Conservation (phyloP, 2,329 filamentous ascomycete genomes). For the Sporothrix euskadiensis region DNA sequence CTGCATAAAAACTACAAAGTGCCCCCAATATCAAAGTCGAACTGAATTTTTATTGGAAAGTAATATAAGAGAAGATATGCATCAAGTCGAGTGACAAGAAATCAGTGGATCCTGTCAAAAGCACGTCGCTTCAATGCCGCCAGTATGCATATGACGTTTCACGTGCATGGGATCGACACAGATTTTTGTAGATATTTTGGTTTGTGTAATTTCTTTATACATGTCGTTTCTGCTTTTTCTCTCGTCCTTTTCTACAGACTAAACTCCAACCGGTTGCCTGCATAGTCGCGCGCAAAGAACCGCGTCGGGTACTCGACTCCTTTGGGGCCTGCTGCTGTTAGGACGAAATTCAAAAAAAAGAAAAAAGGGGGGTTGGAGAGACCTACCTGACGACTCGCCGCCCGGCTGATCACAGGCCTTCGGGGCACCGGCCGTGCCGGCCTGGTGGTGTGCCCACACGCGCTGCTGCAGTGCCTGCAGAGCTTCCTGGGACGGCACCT, state of each 20-base stretch:
- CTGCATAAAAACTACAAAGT: neutral
- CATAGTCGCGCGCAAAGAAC: slow-evolving; percentile 63
- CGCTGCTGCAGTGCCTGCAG: slow-evolving; percentile 49
- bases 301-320: slow-evolving; percentile 61
- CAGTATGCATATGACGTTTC: no score
- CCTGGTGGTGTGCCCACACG: slow-evolving; percentile 54
- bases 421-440: slow-evolving; percentile 53
- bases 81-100: no score
- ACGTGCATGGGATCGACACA: no score
- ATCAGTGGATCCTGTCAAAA: no score
- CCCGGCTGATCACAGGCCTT: slow-evolving; percentile 58
- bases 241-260: slow-evolving; percentile 41
- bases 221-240: neutral
- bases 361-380: neutral
- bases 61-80: no score
- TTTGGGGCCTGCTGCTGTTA: slow-evolving; percentile 45
- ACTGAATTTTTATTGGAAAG: no score
- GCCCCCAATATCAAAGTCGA: no score
- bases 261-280: slow-evolving; percentile 57
- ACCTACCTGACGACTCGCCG: slow-evolving; percentile 38
- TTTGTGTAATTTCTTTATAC: neutral
- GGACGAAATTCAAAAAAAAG: neutral
- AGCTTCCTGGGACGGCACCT: slow-evolving; percentile 49
- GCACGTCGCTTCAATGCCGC: no score
- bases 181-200: neutral